Conservation (phyloP, 768 basidiomycete genomes). For the Mycena amicta region DNA sequence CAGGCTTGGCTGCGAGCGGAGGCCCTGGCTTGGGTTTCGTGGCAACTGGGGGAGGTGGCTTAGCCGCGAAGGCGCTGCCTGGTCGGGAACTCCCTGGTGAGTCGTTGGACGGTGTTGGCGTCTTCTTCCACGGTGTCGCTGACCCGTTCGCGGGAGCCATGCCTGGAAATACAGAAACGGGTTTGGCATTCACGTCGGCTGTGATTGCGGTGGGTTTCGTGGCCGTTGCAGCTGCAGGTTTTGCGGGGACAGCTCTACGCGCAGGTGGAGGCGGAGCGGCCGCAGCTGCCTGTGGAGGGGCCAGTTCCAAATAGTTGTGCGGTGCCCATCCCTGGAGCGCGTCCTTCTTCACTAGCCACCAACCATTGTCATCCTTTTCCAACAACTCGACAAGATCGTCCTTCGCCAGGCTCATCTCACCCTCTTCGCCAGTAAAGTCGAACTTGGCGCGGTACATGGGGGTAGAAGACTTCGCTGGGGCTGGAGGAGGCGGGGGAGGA, state of each 20-base stretch:
- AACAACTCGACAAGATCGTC: conserved; percentile 91
- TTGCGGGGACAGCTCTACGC: conserved; percentile 43
- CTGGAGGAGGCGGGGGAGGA: conserved; percentile 49
- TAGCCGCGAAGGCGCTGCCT: conserved; percentile 49
- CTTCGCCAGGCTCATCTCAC: conserved; percentile 87
- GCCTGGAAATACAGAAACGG: conserved; percentile 81
- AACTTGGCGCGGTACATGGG: conserved; percentile 87
- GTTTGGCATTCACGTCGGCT: conserved; percentile 71
- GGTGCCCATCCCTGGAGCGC: conserved; percentile 93
- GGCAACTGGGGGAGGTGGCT: conserved; percentile 61
- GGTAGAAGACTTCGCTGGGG: conserved; percentile 63
- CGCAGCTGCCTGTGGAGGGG: conserved; percentile 59
- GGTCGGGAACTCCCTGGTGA: conserved; percentile 54
- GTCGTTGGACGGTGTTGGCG: conserved; percentile 34
- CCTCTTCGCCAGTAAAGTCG: conserved; percentile 90
- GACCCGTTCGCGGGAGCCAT: conserved; percentile 70
- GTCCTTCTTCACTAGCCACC: conserved; percentile 94
- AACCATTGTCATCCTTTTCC: conserved; percentile 93
- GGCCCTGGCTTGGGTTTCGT: conserved; percentile 67
- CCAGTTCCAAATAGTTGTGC: conserved; percentile 86
- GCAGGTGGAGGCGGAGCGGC: conserved; percentile 76
- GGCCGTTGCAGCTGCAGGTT: conserved; percentile 39
- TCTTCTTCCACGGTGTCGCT: conserved; percentile 74
- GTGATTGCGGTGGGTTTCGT: conserved; percentile 38
- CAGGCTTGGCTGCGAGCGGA: conserved; percentile 45